Evolutionary conservation across 331 rosid species (phyloP).

Genomic region (Pyrus hybrid): DNA sequence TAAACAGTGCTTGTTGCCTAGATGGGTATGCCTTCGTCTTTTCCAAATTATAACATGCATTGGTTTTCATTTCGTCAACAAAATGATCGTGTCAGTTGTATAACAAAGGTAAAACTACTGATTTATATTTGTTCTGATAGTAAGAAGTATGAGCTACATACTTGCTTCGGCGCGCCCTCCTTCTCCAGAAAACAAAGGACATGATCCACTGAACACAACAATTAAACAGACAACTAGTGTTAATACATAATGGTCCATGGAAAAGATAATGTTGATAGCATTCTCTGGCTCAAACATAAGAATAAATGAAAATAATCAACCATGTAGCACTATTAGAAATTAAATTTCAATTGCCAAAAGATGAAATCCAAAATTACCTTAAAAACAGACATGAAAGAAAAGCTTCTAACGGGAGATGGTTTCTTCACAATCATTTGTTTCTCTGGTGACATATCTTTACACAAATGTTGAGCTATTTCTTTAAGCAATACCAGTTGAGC

Average conservation of each 20-base stretch:
- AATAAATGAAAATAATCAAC: neutral
- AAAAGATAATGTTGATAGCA: neutral
- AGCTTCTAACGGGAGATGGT: conserved; percentile 34
- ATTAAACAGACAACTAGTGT: conserved; percentile 18
- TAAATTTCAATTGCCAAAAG: neutral
- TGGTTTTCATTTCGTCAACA: too few species aligned
- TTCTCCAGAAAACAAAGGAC: conserved; percentile 75
- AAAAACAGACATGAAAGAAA: conserved; percentile 48
- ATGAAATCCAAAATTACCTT: conserved; percentile 45
- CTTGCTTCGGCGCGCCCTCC: conserved; percentile 68
- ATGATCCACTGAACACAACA: conserved; percentile 55
- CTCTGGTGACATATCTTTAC: conserved; percentile 58
- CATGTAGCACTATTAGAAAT: neutral
- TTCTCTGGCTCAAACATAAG: neutral
- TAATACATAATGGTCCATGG: neutral
- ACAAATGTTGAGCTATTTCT: conserved; percentile 94
- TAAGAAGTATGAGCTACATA: conserved; percentile 35
- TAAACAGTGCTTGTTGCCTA: neutral
- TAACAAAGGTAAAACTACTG: too few species aligned
- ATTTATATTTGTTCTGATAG: neutral
- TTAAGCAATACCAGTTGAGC: conserved; percentile 79
- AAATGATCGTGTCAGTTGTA: too few species aligned
- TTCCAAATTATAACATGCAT: neutral
- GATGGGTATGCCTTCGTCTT: neutral
- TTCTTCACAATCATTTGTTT: conserved; percentile 40